Base-by-base conservation (phyloP, 2,329 filamentous ascomycete species). In the Leptodontidium sp. region DNA sequence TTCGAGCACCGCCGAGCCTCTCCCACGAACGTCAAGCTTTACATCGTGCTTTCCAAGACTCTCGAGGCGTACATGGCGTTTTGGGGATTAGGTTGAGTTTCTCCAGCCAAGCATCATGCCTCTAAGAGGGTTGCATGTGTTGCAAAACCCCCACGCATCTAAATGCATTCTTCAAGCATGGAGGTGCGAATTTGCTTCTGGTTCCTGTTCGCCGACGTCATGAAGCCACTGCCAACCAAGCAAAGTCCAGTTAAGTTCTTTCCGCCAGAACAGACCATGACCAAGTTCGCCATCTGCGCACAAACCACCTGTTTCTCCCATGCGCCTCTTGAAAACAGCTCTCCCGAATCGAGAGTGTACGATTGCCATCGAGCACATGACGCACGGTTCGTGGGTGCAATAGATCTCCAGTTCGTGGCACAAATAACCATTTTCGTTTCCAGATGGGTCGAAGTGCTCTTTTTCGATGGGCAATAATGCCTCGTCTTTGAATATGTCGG, bases 311-410 rank as follows among this genome's bases (percentile, higher is more conserved):
- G 92, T 97, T 71, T 88, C 82, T 58, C 87, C 86, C 91, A 97
- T 96, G 66, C 92, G 88, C 71, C 90, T 86, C 71, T 88, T 89
- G 80, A 97, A 97, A 49, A 97, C 86, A 63, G 94, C 92, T 64
- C 91, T 90, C 55, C 93, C 90, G 85, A 99, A 97, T 62, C 96
- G 89, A 9, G 95, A 98, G 78, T 98, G 94, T 26, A 98, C 85
- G 74, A 98, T 91, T 1, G 93, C 96, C 96, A 98, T 98, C 45
- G 92, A 93, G 81, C 96, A 99, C 88, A 97, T 97, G 69, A 97
- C 88, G 78, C 96, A 99, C 5, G 96, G 96, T 81, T 99, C 96
- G 77, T 98, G 94, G 1, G 94, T 97, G 70, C 97, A 85, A 81
- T 98, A 98, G 67, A 99, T 87, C 80, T 98, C 95, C 38, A 99